Percentiles rank a stretch among this genome's conserved stretches.
phyloP scores from a whole-genome alignment of 345 rosid species.

The Lagerstroemia speciosa region DNA sequence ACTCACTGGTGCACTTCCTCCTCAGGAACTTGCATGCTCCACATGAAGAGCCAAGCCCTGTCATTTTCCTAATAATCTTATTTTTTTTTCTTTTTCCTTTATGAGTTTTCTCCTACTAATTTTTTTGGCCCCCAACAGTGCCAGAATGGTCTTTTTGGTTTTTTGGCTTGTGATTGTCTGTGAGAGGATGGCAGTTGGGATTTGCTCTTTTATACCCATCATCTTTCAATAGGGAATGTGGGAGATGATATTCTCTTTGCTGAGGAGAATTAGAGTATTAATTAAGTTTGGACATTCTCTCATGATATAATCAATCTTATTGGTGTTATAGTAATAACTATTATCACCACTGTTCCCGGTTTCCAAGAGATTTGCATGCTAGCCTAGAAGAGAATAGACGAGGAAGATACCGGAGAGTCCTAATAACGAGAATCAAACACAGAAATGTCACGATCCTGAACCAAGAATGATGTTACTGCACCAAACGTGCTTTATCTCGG shows the following conservation, averaged over 20 bases:
- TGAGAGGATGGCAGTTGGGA: slow-evolving; percentile 18
- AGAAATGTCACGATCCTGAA: too few relatives aligned
- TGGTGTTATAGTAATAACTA: not conserved
- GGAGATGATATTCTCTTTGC: slow-evolving; percentile 13
- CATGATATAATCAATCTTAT: not conserved
- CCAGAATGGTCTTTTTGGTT: slow-evolving; percentile 16
- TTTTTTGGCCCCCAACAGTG: slow-evolving; percentile 11
- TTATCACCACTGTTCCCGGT: not conserved
- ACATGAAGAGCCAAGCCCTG: slow-evolving; percentile 65
- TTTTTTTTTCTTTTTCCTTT: not conserved
- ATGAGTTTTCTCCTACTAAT: not conserved
- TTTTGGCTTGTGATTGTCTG: slow-evolving; percentile 17
- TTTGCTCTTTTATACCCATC: slow-evolving; percentile 36
- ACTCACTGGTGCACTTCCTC: slow-evolving; percentile 57
- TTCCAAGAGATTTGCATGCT: too few relatives aligned
- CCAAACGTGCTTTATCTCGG: too few relatives aligned
- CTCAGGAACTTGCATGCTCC: slow-evolving; percentile 82
- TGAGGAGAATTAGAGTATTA: slow-evolving; percentile 8
- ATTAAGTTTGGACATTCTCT: not conserved
- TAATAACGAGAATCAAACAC: too few relatives aligned
- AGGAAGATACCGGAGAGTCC: too few relatives aligned
- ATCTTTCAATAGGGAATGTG: slow-evolving; percentile 9
- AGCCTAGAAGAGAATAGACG: too few relatives aligned
- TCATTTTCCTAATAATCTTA: slow-evolving; percentile 33
- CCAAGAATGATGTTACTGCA: too few relatives aligned